Conservation (phyloP, 2,329 filamentous ascomycete genomes). For the Nigrospora oryzae region DNA sequence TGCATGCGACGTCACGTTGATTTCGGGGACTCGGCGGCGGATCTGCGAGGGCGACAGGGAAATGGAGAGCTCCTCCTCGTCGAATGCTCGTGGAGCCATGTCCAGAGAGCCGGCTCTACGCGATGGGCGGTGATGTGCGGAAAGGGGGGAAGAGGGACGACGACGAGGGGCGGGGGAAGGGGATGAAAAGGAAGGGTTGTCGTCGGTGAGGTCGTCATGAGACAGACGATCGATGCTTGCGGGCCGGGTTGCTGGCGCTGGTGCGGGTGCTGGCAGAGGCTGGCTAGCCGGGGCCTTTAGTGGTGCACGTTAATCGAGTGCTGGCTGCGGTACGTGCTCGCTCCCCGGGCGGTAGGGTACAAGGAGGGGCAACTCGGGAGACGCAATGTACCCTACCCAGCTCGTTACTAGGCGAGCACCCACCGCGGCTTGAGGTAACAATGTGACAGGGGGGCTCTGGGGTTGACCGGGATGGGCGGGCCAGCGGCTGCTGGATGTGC, state of each 20-base stretch:
- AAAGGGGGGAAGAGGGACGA: conserved; percentile 4
- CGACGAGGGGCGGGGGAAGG: conserved; percentile 6
- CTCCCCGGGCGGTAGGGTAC: too few relatives aligned
- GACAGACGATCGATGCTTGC: neutral
- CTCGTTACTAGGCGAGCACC: too few relatives aligned
- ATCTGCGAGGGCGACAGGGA: conserved; percentile 59
- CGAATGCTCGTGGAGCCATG: conserved; percentile 52
- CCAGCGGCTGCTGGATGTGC: too few relatives aligned
- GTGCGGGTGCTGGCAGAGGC: neutral
- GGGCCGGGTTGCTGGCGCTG: neutral
- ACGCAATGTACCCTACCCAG: too few relatives aligned
- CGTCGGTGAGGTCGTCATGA: conserved; percentile 9
- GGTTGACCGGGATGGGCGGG: too few relatives aligned
- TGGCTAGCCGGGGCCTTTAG: neutral
- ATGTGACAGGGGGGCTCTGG: too few relatives aligned
- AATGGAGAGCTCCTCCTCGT: conserved; percentile 78
- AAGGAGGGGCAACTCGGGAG: too few relatives aligned
- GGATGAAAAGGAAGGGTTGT: neutral
- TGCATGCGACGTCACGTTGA: conserved; percentile 22
- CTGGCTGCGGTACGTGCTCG: neutral
- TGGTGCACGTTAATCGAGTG: neutral
- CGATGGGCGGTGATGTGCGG: conserved; percentile 8
- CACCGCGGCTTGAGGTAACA: too few relatives aligned
- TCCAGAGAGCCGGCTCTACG: conserved; percentile 8
- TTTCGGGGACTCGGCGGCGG: conserved; percentile 37